A percentile compares a stretch with the other conserved stretches of the same genome.
phyloP scores from a whole-genome alignment of 2,329 filamentous ascomycete species.

The Chalara sp. region DNA sequence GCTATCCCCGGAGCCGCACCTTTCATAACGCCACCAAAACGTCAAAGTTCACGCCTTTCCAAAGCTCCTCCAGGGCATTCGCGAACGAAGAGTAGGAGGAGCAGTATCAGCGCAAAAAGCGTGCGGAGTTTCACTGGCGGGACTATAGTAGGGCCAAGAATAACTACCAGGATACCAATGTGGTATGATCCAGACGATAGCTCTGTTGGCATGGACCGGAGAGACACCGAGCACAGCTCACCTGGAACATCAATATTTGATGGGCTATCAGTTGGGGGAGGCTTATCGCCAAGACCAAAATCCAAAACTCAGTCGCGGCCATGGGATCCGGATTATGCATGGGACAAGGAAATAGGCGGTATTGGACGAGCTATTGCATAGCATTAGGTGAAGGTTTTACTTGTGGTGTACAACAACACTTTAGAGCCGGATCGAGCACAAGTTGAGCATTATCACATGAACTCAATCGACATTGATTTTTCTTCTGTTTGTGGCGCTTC shows the following conservation, averaged over 20 bases:
- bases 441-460: too few species aligned
- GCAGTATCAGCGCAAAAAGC: conserved; percentile 23
- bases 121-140: conserved; percentile 17
- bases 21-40: conserved; percentile 44
- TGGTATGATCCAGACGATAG: conserved; percentile 22
- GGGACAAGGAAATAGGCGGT: background rate
- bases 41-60: conserved; percentile 45
- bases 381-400: background rate
- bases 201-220: conserved; percentile 9
- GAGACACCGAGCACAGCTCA: conserved; percentile 12
- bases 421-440: too few species aligned
- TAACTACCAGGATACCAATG: conserved; percentile 12
- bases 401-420: too few species aligned
- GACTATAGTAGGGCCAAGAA: conserved; percentile 12
- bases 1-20: conserved; percentile 52
- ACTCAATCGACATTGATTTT: too few species aligned
- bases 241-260: conserved; percentile 18
- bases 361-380: conserved; percentile 22
- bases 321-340: conserved; percentile 9
- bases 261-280: conserved; percentile 9
- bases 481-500: too few species aligned
- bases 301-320: conserved; percentile 12
- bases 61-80: conserved; percentile 32
- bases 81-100: conserved; percentile 23
- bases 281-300: conserved; percentile 21